Conservation (phyloP, 495 filamentous ascomycete genomes). For the Aspergillus kassunensis region DNA sequence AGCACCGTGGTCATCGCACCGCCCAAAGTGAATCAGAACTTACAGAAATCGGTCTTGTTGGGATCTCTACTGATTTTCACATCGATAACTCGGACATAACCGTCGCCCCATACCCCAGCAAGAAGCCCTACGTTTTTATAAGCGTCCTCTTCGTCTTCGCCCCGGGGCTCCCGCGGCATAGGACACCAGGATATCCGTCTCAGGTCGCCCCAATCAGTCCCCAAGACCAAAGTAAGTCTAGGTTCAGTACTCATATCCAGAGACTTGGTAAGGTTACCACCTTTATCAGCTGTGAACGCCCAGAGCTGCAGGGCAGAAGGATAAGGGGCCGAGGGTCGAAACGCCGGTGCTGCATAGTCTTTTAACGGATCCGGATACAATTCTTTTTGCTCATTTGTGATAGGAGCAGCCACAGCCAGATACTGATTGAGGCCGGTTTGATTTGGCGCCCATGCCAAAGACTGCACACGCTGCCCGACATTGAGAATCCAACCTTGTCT, state of each 20-base stretch:
- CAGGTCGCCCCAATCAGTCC: conserved; percentile 60
- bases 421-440: conserved; percentile 50
- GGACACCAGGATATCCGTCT: conserved; percentile 63
- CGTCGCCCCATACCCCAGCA: conserved; percentile 60
- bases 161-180: conserved; percentile 35
- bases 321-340: conserved; percentile 41
- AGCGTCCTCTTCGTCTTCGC: conserved; percentile 31
- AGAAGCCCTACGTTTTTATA: conserved; percentile 52
- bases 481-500: conserved; percentile 58
- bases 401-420: conserved; percentile 46
- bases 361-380: conserved; percentile 20
- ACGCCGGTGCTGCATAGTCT: conserved; percentile 38
- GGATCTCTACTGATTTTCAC: conserved; percentile 36
- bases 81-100: conserved; percentile 56
- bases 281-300: conserved; percentile 44
- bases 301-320: conserved; percentile 57
- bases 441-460: conserved; percentile 56
- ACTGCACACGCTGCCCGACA: conserved; percentile 47
- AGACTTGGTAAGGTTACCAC: conserved; percentile 21
- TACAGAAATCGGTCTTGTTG: conserved; percentile 37
- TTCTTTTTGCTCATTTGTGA: conserved; percentile 33
- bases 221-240: conserved; percentile 47
- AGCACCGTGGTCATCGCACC: background rate
- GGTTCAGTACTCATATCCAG: conserved; percentile 41
- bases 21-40: conserved; percentile 6